Base-by-base conservation (phyloP, 257 asterid genomes). In the Jasminum sambac region DNA sequence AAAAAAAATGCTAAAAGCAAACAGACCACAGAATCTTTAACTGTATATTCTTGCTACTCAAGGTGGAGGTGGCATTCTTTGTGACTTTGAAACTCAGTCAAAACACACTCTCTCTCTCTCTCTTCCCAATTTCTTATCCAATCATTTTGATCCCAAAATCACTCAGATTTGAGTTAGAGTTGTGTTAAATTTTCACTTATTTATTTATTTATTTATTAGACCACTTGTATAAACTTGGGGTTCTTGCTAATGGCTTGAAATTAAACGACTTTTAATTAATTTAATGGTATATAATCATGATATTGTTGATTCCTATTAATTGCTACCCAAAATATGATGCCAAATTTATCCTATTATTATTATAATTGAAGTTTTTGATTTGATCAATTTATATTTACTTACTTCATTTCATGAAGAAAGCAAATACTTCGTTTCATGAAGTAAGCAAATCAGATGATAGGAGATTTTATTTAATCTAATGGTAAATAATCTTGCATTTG, bases 401-500 rank as follows among this genome's bases (percentile, higher is more conserved):
- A n/a, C n/a, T n/a, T n/a, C n/a, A n/a, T n/a, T n/a, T n/a, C n/a
- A n/a, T n/a, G n/a, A n/a, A n/a, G n/a, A n/a, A n/a, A n/a, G n/a
- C n/a, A n/a, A n/a, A n/a, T n/a, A n/a, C n/a, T n/a, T n/a, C n/a
- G n/a, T n/a, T n/a, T n/a, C n/a, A n/a, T n/a, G n/a, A n/a, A n/a
- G n/a, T n/a, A n/a, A n/a, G n/a, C n/a, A n/a, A n/a, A n/a, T n/a
- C n/a, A n/a, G n/a, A n/a, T n/a, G n/a, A n/a, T n/a, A n/a, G n/a
- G n/a, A n/a, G n/a, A n/a, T n/a, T n/a, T n/a, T n/a, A n/a, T n/a
- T n/a, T n/a, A n/a, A n/a, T n/a, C n/a, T n/a, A n/a, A n/a, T n/a
- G n/a, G n/a, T n/a, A n/a, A n/a, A n/a, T n/a, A n/a, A n/a, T n/a
- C 62, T 60, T 69, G 34, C 34, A 64, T 71, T 78, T 71, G 64